A percentile compares a stretch with the other conserved stretches of the same genome.
Conservation (phyloP, 1,284 basidiomycete species). For the Cryptococcus hybrid region DNA sequence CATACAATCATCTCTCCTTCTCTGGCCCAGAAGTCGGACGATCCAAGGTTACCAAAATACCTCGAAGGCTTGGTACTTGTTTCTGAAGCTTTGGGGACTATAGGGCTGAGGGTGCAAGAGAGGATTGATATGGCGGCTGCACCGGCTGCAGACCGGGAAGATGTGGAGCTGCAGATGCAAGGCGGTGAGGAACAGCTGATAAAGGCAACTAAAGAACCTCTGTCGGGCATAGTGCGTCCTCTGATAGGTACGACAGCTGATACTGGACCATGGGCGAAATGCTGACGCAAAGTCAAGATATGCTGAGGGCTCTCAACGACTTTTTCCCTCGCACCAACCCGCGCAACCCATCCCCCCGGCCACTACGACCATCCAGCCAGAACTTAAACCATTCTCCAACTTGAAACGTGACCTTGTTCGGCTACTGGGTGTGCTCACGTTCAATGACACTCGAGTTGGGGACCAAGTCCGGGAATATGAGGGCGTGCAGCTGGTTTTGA, state of each 20-base stretch:
- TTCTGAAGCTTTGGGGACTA: conserved; percentile 69
- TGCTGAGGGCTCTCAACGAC: conserved; percentile 64
- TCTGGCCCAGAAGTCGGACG: conserved; percentile 32
- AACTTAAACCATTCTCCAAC: conserved; percentile 65
- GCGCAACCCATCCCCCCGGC: conserved; percentile 27
- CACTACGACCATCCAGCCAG: conserved; percentile 44
- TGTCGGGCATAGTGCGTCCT: conserved; percentile 57
- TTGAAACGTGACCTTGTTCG: conserved; percentile 64
- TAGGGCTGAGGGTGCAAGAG: conserved; percentile 58
- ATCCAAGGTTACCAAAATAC: conserved; percentile 55
- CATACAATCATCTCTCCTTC: conserved; percentile 23
- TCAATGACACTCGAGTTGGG: conserved; percentile 63
- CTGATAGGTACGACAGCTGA: conserved; percentile 58
- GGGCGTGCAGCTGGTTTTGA: conserved; percentile 76
- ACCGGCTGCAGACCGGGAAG: background rate
- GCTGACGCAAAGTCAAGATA: conserved; percentile 37
- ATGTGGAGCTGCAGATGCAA: conserved; percentile 4
- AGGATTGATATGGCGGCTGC: conserved; percentile 9
- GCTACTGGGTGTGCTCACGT: conserved; percentile 69
- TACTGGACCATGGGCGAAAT: background rate
- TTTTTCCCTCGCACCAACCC: conserved; percentile 71
- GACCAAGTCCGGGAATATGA: conserved; percentile 66
- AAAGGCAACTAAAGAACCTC: conserved; percentile 19
- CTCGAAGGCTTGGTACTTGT: conserved; percentile 76
- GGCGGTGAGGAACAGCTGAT: conserved; percentile 29